Percentiles rank a stretch among this genome's conserved stretches.
Conservation (phyloP, 768 basidiomycete genomes). For the Tricholoma sp. region DNA sequence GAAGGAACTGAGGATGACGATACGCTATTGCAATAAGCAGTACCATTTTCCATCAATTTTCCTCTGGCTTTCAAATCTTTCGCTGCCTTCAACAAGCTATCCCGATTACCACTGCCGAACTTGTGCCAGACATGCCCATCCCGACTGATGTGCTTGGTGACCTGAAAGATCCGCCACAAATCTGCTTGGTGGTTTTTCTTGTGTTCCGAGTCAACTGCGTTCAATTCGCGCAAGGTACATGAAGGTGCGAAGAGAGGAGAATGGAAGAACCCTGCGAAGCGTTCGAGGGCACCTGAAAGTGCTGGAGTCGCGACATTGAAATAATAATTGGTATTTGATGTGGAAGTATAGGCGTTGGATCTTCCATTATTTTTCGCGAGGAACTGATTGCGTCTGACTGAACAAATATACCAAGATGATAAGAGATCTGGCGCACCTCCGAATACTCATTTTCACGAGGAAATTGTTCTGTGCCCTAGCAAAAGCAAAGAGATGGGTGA, state of each 20-base stretch:
- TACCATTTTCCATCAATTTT: conserved; percentile 25
- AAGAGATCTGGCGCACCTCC: conserved; percentile 42
- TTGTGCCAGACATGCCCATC: conserved; percentile 83
- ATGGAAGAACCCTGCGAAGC: conserved; percentile 86
- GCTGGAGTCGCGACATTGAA: conserved; percentile 66
- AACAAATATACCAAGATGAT: conserved; percentile 2
- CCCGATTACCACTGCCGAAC: conserved; percentile 85
- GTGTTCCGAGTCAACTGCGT: conserved; percentile 96
- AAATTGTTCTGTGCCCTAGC: conserved; percentile 75
- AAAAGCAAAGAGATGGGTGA: not conserved
- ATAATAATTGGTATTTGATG: conserved; percentile 88
- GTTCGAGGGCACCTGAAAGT: conserved; percentile 64
- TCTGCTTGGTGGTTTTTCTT: conserved; percentile 93
- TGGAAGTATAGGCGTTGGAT: conserved; percentile 92
- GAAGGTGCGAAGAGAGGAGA: conserved; percentile 86
- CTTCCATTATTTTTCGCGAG: conserved; percentile 76
- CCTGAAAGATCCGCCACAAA: conserved; percentile 91
- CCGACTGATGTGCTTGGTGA: conserved; percentile 83
- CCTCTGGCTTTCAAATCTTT: conserved; percentile 49
- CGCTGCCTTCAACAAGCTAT: conserved; percentile 63
- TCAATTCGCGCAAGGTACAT: conserved; percentile 85
- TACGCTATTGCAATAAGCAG: conserved; percentile 26
- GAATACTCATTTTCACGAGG: conserved; percentile 94
- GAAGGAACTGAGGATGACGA: conserved; percentile 22
- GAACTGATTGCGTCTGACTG: conserved; percentile 38